Base-by-base conservation (phyloP, 1,139 yeast genomes). In the Debaryomyces coudertii region DNA sequence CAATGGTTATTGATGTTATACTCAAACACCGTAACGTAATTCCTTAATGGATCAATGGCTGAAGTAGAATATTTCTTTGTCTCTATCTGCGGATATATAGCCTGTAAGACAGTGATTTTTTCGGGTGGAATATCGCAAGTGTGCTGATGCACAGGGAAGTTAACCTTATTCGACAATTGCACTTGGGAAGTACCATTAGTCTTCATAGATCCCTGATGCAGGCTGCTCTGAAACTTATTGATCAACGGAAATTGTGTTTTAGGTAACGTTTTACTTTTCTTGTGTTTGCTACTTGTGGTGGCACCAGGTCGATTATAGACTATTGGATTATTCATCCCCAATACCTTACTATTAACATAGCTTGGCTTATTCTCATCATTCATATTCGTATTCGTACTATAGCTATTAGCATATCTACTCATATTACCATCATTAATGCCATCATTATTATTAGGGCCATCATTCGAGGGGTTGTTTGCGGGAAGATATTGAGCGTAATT, bases 61-160 rank as follows among this genome's bases (percentile, higher is more conserved):
- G 86, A 82, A 7, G 89, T 81, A 14, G 92, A 85, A 48, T 90
- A 87, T 60, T 87, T 87, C 55, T 83, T 82, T 50, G 80, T 74
- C 58, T 74, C 77, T 24, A 71, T 68, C 41, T 76, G 69, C n/a
- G 72, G 67, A 47, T 67, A 68, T 5, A 65, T 55, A 12, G 44
- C 25, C 16, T 66, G 54, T 45, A 66, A 57, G 20, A 53, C 52
- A 36, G 55, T 51, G 46, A 66, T 71, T 35, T 63, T 60, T 4
- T 61, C 59, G 9, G 65, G 63, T 16, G 71, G 64, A 9, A 51
- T 50, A 18, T 40, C 12, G 48, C 31, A n/a, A 46, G 51, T n/a
- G n/a, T 60, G 47, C 30, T 52, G 50, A 40, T 61, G 53, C 12
- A 60, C 49, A 1, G 68, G 68, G 48, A 56, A 65, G 33, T 61